Evolutionary conservation across 2,329 filamentous ascomycete genomes (phyloP).

Genomic region (Magnaporthiopsis rhizophila): DNA sequence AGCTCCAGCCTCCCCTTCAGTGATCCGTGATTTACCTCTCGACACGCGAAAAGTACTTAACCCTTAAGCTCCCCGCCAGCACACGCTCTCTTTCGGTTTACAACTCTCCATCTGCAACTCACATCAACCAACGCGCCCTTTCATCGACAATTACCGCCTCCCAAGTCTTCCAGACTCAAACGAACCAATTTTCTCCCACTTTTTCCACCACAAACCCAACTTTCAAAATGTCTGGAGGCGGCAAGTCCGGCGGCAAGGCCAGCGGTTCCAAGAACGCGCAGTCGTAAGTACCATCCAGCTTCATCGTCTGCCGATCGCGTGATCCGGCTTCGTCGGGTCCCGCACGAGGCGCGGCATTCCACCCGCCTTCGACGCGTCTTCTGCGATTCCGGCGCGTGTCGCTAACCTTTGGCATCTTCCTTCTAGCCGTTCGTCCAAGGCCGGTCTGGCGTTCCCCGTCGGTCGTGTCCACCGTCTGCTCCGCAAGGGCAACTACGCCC

Average conservation of each 20-base stretch:
- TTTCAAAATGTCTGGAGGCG: conserved; percentile 98
- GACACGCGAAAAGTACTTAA: conserved; percentile 50
- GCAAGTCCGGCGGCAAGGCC: conserved; percentile 99
- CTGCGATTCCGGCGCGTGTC: conserved; percentile 1
- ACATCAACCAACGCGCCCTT: conserved; percentile 19
- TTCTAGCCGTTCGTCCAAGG: conserved; percentile 91
- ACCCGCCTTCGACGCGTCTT: conserved; percentile 7
- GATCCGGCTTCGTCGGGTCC: not conserved
- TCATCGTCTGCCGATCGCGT: not conserved
- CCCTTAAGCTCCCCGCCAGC: conserved; percentile 33
- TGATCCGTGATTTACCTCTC: conserved; percentile 41
- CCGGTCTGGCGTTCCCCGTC: conserved; percentile 96
- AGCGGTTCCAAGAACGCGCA: conserved; percentile 98
- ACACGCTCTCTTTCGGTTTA: conserved; percentile 20
- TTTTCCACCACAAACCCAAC: conserved; percentile 29
- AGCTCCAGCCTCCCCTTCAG: conserved; percentile 21
- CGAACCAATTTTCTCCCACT: conserved; percentile 6
- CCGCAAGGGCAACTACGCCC: conserved; percentile 98
- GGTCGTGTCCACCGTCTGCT: conserved; percentile 99
- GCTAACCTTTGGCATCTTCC: conserved; percentile 27
- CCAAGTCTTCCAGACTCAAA: conserved; percentile 7
- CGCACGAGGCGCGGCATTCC: not conserved
- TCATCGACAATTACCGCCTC: conserved; percentile 21
- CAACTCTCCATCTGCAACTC: conserved; percentile 19
- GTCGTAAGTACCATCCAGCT: conserved; percentile 62